These are phyloP conservation scores for Sclerotinia subarctica DNA, from an alignment of 2,329 filamentous ascomycete species.

Conservation along the genomic window DNA sequence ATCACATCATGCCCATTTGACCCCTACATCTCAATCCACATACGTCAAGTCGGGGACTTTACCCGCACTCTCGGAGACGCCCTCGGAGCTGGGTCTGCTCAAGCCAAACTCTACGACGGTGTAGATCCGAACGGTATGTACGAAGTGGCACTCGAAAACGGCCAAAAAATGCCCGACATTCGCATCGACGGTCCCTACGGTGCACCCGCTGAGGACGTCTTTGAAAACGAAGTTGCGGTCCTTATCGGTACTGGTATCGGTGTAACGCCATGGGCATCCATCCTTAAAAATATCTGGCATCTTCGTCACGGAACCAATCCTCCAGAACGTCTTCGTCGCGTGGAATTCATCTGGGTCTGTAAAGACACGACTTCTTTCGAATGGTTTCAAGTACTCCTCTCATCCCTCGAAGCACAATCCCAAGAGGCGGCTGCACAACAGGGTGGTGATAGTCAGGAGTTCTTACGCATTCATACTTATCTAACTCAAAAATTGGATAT, in stretches of 20 bases:
- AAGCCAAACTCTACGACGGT: constrained; percentile 84
- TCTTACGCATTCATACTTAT: constrained; percentile 97
- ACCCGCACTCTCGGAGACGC: constrained; percentile 91
- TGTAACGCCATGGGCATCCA: constrained; percentile 81
- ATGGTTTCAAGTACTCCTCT: constrained; percentile 95
- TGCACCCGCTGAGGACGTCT: constrained; percentile 95
- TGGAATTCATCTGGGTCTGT: constrained; percentile 99
- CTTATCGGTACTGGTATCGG: constrained; percentile 84
- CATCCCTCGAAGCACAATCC: constrained; percentile 85
- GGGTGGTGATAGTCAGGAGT: constrained; percentile 70
- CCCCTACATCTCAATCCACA: constrained; percentile 88
- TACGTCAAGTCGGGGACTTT: constrained; percentile 96
- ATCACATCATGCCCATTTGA: constrained; percentile 98
- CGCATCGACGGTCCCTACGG: constrained; percentile 95
- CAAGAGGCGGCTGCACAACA: constrained; percentile 64
- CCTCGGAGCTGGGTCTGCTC: constrained; percentile 83
- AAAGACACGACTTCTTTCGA: constrained; percentile 94
- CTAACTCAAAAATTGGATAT: constrained; percentile 89
- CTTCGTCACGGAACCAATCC: constrained; percentile 86
- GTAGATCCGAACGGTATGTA: constrained; percentile 96
- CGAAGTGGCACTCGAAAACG: constrained; percentile 91
- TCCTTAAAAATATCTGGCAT: constrained; percentile 98
- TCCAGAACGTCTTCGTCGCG: constrained; percentile 81
- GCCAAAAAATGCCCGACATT: constrained; percentile 84
- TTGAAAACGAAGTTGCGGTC: constrained; percentile 85